Conservation (phyloP, 371 early-diverging fungal genomes). For the Rhizomucor miehei region DNA sequence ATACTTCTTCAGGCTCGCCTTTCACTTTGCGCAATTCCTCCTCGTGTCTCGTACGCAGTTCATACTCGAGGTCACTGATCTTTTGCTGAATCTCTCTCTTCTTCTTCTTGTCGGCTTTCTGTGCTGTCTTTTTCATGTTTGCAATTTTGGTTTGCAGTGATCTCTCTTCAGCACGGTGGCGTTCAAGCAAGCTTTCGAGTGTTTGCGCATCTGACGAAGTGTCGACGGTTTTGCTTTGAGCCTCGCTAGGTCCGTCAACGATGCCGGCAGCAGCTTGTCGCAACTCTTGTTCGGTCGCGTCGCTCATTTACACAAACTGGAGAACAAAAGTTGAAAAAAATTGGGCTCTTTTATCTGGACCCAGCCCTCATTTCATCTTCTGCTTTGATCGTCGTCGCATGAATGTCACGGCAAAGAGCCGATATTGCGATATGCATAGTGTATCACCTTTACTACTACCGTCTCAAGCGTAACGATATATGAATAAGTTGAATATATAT, state of each 20-base stretch:
- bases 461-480: too few species aligned
- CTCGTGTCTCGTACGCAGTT: slow-evolving; percentile 63
- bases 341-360: too few species aligned
- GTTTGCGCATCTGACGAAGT: slow-evolving; percentile 19
- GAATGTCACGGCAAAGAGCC: too few species aligned
- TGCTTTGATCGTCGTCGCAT: too few species aligned
- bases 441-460: too few species aligned
- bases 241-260: neutral
- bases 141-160: slow-evolving; percentile 69
- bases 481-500: too few species aligned
- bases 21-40: slow-evolving; percentile 53
- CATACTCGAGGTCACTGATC: slow-evolving; percentile 69
- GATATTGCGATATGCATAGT: too few species aligned
- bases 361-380: too few species aligned
- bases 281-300: neutral
- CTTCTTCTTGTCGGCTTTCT: slow-evolving; percentile 80
- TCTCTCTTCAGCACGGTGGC: slow-evolving; percentile 78
- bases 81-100: slow-evolving; percentile 79
- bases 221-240: too few species aligned
- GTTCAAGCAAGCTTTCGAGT: slow-evolving; percentile 56
- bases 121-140: slow-evolving; percentile 71
- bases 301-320: too few species aligned
- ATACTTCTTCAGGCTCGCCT: slow-evolving; percentile 18
- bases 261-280: slow-evolving; percentile 1
- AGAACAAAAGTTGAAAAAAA: too few species aligned